phyloP scores from a whole-genome alignment of 768 basidiomycete genomes.

The Lentinus brumalis region DNA sequence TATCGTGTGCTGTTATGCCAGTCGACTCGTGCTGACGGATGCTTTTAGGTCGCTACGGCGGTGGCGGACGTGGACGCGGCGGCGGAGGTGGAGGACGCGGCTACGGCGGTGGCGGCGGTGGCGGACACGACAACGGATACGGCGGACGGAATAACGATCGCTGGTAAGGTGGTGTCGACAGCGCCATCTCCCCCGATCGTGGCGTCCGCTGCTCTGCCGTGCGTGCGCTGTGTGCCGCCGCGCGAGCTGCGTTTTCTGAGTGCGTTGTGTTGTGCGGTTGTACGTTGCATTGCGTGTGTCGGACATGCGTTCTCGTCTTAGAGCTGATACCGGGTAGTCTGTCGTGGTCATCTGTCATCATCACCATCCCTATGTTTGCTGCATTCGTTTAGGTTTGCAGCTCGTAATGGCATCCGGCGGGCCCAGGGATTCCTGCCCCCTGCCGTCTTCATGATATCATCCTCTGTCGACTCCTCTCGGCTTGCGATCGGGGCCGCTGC shows the following conservation, averaged over 20 bases:
- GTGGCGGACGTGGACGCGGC: slow-evolving; percentile 40
- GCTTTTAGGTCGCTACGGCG: slow-evolving; percentile 58
- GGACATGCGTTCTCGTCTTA: slow-evolving; percentile 8
- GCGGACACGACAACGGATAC: slow-evolving; percentile 47
- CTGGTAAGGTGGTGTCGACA: slow-evolving; percentile 27
- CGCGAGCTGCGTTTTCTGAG: neutral
- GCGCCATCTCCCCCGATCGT: neutral
- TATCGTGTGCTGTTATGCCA: slow-evolving; percentile 10
- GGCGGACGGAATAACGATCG: slow-evolving; percentile 33
- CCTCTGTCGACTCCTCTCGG: neutral
- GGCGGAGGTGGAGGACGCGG: slow-evolving; percentile 50
- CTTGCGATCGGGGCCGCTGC: neutral
- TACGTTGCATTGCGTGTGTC: neutral
- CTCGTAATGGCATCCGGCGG: slow-evolving; percentile 13
- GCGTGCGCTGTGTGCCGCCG: neutral
- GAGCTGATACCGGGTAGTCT: slow-evolving; percentile 1
- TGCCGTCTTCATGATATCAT: neutral
- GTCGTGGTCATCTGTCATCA: neutral
- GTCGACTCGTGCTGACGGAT: slow-evolving; percentile 8
- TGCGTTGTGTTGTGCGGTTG: neutral
- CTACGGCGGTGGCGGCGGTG: slow-evolving; percentile 41
- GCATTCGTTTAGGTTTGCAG: slow-evolving; percentile 20
- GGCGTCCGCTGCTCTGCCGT: neutral
- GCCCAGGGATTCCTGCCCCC: neutral
- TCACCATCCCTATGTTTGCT: slow-evolving; percentile 17